Evolutionary conservation across 352 stramenopile genomes (phyloP).

Genomic region (Phytophthora tentaculata): DNA sequence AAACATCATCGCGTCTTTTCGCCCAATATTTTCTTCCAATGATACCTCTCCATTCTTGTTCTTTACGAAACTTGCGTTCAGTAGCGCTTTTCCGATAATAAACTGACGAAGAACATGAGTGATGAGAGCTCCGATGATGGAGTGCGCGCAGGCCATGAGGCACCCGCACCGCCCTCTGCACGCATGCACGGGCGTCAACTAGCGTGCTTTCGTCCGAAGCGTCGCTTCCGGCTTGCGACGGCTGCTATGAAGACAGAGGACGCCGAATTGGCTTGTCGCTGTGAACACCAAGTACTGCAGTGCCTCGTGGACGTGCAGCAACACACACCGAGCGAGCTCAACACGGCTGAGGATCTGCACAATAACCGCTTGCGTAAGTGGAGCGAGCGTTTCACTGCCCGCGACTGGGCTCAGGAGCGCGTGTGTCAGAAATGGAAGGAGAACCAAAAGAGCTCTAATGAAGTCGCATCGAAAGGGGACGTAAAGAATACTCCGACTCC

Average conservation of each 20-base stretch:
- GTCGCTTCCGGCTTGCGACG: constrained; percentile 47
- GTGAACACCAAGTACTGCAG: constrained; percentile 53
- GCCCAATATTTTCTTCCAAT: constrained; percentile 3
- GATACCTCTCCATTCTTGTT: neutral
- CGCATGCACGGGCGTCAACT: constrained; percentile 55
- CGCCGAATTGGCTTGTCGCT: constrained; percentile 43
- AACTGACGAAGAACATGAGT: constrained; percentile 3
- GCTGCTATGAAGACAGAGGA: neutral
- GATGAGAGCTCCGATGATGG: neutral
- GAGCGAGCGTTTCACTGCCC: constrained; percentile 58
- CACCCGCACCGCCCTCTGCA: neutral
- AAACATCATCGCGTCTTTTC: constrained; percentile 4
- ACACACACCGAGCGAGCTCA: constrained; percentile 18
- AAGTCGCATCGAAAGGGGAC: neutral
- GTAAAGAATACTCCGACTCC: too few relatives aligned
- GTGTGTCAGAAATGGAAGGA: constrained; percentile 80
- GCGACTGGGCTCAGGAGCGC: constrained; percentile 59
- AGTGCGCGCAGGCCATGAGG: neutral
- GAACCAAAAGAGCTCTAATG: constrained; percentile 60
- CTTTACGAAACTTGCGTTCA: constrained; percentile 3
- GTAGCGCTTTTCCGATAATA: constrained; percentile 7
- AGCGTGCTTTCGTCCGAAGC: constrained; percentile 67
- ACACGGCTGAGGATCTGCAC: constrained; percentile 39
- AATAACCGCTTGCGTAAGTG: constrained; percentile 51
- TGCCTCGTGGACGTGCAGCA: constrained; percentile 36